A percentile compares a stretch with the other conserved stretches of the same genome.
Conservation (phyloP, 371 early-diverging fungal genomes). For the Capillidium heterosporum region DNA sequence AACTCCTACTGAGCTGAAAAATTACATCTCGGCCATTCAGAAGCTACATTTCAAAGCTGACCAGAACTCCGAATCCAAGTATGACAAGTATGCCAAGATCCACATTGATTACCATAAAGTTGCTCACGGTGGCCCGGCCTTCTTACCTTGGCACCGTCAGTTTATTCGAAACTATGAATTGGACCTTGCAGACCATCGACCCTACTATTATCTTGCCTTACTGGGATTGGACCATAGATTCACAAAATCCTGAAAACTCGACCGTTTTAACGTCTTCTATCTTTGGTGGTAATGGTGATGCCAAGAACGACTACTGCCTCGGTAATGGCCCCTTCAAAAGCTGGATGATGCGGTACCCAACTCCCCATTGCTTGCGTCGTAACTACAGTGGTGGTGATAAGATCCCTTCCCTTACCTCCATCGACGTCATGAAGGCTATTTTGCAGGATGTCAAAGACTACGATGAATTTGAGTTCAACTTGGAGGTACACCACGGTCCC, state of each 20-base stretch:
- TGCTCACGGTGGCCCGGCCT: constrained; percentile 2
- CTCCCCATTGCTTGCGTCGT: constrained; percentile 4
- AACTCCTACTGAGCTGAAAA: not conserved
- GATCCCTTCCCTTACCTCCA: not conserved
- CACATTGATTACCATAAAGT: not conserved
- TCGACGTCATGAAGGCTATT: not conserved
- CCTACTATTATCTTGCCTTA: constrained; percentile 9
- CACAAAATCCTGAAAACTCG: not conserved
- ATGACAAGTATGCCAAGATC: not conserved
- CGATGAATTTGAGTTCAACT: not conserved
- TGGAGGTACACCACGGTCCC: not conserved
- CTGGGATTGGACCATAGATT: constrained; percentile 9
- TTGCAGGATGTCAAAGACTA: not conserved
- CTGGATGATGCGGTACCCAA: not conserved
- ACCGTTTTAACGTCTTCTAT: not conserved
- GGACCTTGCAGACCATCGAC: constrained; percentile 11
- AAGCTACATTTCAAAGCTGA: not conserved
- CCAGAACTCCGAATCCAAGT: not conserved
- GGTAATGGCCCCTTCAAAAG: constrained; percentile 2
- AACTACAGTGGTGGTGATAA: not conserved
- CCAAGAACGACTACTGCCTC: not conserved
- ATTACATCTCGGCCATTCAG: not conserved
- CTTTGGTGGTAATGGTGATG: constrained; percentile 6
- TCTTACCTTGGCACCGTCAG: constrained; percentile 20
- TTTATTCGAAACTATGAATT: constrained; percentile 14